Conservation (phyloP, 2,329 filamentous ascomycete species). For the Colletotrichum lupini region DNA sequence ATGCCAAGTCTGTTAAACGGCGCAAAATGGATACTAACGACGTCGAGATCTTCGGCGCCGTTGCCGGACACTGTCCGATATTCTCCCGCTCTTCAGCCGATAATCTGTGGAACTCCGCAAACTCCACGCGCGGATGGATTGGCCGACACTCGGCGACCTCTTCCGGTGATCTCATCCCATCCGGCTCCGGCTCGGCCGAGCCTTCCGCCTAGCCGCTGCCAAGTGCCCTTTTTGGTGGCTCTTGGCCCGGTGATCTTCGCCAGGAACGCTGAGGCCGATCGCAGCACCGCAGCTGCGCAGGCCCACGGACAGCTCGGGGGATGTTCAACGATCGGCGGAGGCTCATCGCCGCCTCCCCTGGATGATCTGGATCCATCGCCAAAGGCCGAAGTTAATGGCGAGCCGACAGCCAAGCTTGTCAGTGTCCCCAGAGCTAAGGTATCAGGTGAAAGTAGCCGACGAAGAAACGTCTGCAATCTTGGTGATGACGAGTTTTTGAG, state of each 20-base stretch:
- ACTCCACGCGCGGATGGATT: background rate
- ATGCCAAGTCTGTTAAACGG: slow-evolving; percentile 8
- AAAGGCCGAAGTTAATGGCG: slow-evolving; percentile 16
- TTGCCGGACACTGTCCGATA: background rate
- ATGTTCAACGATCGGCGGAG: slow-evolving; percentile 13
- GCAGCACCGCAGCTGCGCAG: background rate
- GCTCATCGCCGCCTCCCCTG: slow-evolving; percentile 14
- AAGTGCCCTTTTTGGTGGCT: background rate
- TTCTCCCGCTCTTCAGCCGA: slow-evolving; percentile 22
- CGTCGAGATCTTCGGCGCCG: slow-evolving; percentile 7
- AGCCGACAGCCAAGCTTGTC: slow-evolving; percentile 12
- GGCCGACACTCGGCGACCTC: slow-evolving; percentile 20
- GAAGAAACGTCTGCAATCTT: slow-evolving; percentile 1
- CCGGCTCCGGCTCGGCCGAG: slow-evolving; percentile 20
- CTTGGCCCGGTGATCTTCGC: background rate
- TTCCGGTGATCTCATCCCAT: background rate
- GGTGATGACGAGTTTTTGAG: slow-evolving; percentile 26
- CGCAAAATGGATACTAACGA: background rate
- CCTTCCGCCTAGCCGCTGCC: background rate
- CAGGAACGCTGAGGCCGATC: background rate
- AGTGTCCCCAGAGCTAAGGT: slow-evolving; percentile 21
- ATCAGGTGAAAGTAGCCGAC: slow-evolving; percentile 19
- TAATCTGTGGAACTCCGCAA: slow-evolving; percentile 6
- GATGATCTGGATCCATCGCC: background rate
- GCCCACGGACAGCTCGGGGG: background rate